A percentile compares a stretch with the other conserved stretches of the same genome.
Conservation (phyloP, 1,284 basidiomycete genomes). For the Gastroboletus turbinatus region DNA sequence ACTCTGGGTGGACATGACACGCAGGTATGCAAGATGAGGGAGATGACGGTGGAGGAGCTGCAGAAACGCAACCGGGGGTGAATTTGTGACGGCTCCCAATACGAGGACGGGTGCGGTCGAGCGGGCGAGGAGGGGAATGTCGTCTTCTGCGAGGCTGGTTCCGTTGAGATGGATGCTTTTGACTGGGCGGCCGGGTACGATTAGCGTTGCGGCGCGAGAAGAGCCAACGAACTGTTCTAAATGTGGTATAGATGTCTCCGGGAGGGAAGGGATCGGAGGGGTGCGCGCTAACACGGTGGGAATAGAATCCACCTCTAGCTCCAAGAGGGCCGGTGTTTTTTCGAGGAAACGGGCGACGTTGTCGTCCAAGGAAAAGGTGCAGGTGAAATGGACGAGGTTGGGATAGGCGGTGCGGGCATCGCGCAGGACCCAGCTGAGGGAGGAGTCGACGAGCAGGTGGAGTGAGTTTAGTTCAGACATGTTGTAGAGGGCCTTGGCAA, state of each 20-base stretch:
- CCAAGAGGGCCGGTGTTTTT: conserved; percentile 48
- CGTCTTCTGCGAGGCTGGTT: conserved; percentile 53
- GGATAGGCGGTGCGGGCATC: conserved; percentile 37
- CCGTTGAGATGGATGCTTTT: conserved; percentile 57
- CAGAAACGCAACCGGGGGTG: conserved; percentile 46
- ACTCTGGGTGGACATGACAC: conserved; percentile 50
- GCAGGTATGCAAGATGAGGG: conserved; percentile 50
- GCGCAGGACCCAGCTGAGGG: conserved; percentile 53
- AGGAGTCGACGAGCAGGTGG: conserved; percentile 52
- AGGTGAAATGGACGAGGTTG: conserved; percentile 53
- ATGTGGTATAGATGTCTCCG: conserved; percentile 44
- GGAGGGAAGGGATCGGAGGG: conserved; percentile 30
- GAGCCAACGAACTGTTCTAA: conserved; percentile 63
- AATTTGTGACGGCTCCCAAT: conserved; percentile 46
- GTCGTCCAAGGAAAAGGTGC: conserved; percentile 57
- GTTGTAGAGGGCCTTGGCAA: conserved; percentile 50
- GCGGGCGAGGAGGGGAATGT: conserved; percentile 49
- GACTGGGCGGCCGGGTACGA: conserved; percentile 65
- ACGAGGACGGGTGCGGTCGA: conserved; percentile 45
- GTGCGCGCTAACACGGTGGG: conserved; percentile 21
- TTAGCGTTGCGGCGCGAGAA: conserved; percentile 47
- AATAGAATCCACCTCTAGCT: conserved; percentile 52
- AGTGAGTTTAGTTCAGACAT: conserved; percentile 62
- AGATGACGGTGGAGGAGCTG: conserved; percentile 45
- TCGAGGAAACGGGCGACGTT: conserved; percentile 57